phyloP scores from a whole-genome alignment of 225 moss, liverwort and hornwort species.

The Polytrichum commune region DNA sequence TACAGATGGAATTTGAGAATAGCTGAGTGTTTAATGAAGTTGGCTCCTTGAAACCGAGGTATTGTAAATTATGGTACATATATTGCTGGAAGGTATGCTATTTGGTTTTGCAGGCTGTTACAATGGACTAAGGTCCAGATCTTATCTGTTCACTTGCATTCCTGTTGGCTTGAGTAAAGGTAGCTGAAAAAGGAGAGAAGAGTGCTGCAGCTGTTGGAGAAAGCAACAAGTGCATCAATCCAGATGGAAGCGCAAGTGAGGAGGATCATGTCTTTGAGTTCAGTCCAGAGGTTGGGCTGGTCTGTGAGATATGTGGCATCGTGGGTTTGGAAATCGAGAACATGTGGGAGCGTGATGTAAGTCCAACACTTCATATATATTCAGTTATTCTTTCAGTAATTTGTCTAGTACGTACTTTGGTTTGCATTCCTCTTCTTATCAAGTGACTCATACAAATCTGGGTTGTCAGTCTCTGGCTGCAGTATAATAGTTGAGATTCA shows the following conservation, averaged over 20 bases:
- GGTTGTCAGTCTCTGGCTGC: no score
- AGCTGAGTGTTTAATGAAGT: no score
- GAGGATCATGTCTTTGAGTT: conserved; percentile 38
- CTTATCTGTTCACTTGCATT: conserved; percentile 20
- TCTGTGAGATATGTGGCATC: conserved; percentile 45
- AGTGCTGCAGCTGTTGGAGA: conserved; percentile 10
- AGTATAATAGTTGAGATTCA: no score
- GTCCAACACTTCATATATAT: conserved; percentile 9
- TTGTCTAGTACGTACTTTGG: conserved; percentile 2
- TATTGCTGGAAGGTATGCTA: neutral
- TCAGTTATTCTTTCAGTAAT: neutral
- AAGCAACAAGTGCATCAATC: conserved; percentile 26
- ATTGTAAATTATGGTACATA: conserved; percentile 6
- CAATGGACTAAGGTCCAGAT: neutral
- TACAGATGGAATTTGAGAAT: no score
- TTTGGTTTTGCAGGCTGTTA: neutral
- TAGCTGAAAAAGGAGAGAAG: conserved; percentile 15
- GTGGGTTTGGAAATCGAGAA: conserved; percentile 49
- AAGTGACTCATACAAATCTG: neutral
- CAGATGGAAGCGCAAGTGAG: conserved; percentile 22
- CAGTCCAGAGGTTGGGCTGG: conserved; percentile 44
- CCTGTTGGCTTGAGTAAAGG: conserved; percentile 31
- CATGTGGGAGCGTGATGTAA: conserved; percentile 58
- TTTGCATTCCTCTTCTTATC: conserved; percentile 5
- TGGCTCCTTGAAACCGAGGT: no score